Evolutionary conservation across 768 basidiomycete species (phyloP).

Genomic region (Collybia nuda): DNA sequence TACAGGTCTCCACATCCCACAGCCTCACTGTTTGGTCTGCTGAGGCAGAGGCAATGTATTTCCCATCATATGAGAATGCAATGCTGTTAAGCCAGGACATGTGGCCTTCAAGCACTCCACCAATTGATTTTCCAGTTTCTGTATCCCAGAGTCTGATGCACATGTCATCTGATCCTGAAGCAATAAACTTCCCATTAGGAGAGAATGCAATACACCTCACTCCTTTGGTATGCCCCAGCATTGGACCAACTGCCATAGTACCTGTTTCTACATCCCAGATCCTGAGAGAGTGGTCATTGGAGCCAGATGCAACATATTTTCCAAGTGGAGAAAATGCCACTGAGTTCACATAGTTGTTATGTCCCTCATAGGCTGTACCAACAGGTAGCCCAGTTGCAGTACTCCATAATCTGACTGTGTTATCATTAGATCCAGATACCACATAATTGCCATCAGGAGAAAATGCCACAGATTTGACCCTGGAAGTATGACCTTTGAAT

Average conservation of each 20-base stretch:
- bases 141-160: slow-evolving; percentile 2
- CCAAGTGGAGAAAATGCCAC: slow-evolving; percentile 27
- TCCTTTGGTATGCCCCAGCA: background rate
- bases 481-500: slow-evolving; percentile 18
- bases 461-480: slow-evolving; percentile 7
- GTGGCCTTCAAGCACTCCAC: no score
- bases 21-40: no score
- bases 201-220: slow-evolving; percentile 1
- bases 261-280: slow-evolving; percentile 19
- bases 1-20: no score
- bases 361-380: slow-evolving; percentile 8
- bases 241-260: background rate
- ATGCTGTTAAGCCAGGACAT: no score
- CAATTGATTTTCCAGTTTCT: background rate
- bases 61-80: no score
- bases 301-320: slow-evolving; percentile 17
- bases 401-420: slow-evolving; percentile 12
- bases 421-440: slow-evolving; percentile 9
- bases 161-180: slow-evolving; percentile 2
- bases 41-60: no score
- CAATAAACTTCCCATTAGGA: slow-evolving; percentile 3
- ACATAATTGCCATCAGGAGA: background rate
- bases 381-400: background rate
- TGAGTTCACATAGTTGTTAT: slow-evolving; percentile 14
- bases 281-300: slow-evolving; percentile 12